phyloP scores from a whole-genome alignment of 1,284 basidiomycete species.

The Heterobasidion parviporum region DNA sequence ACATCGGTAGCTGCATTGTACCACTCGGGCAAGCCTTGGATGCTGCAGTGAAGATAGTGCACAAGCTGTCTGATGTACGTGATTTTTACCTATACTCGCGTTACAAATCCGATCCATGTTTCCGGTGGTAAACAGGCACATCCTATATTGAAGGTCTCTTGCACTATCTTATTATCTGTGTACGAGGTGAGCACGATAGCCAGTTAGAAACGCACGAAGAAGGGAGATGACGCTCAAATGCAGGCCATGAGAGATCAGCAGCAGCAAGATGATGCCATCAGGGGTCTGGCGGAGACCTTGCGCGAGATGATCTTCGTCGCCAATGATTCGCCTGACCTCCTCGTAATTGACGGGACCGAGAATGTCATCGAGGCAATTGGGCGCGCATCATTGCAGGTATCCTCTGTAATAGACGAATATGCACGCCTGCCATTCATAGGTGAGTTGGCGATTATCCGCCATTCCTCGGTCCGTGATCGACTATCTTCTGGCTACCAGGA shows the following conservation, averaged over 20 bases:
- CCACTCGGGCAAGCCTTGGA: too few species aligned
- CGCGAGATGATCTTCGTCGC: neutral
- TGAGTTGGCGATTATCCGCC: neutral
- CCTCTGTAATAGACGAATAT: neutral
- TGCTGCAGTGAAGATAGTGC: too few species aligned
- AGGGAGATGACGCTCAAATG: neutral
- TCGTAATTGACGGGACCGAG: neutral
- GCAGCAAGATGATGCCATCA: neutral
- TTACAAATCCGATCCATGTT: too few species aligned
- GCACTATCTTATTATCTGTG: neutral
- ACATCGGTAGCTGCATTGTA: too few species aligned
- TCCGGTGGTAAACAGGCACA: neutral
- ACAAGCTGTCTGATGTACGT: too few species aligned
- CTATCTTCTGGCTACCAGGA: neutral
- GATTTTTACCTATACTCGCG: too few species aligned
- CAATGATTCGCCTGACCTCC: neutral
- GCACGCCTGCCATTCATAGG: neutral
- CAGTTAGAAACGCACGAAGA: neutral
- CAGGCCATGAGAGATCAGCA: neutral
- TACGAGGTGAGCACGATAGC: neutral
- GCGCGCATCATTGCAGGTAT: neutral
- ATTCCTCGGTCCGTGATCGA: neutral
- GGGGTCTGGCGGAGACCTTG: neutral
- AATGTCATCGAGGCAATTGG: neutral
- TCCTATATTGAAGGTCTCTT: neutral